Evolutionary conservation across 1,284 basidiomycete genomes (phyloP).

Genomic region (Hortiboletus rubellus): DNA sequence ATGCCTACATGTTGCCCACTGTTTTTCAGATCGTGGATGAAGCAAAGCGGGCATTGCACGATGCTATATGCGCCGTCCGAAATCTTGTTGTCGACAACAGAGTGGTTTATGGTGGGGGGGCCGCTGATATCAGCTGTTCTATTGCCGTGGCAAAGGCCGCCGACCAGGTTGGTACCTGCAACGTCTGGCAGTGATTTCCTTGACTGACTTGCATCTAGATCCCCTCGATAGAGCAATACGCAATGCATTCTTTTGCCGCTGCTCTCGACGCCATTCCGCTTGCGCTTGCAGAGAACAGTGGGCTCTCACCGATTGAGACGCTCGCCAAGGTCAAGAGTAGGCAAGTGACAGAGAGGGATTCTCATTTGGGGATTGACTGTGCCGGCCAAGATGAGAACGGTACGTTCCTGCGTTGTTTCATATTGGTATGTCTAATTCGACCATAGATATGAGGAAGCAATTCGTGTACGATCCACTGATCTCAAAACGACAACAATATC

Average conservation of each 20-base stretch:
- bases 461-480: conserved; percentile 97
- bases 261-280: conserved; percentile 93
- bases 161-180: conserved; percentile 67
- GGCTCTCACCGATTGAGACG: conserved; percentile 94
- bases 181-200: conserved; percentile 1
- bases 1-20: not conserved
- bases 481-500: conserved; percentile 95
- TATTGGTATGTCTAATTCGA: not conserved
- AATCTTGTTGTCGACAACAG: conserved; percentile 95
- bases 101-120: conserved; percentile 97
- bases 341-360: conserved; percentile 87
- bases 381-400: conserved; percentile 83
- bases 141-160: conserved; percentile 93
- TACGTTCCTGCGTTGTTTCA: conserved; percentile 40
- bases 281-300: conserved; percentile 97
- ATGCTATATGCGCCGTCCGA: conserved; percentile 96
- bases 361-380: conserved; percentile 93
- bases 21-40: conserved; percentile 89
- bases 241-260: conserved; percentile 96
- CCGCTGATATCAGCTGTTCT: conserved; percentile 94
- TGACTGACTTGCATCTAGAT: conserved; percentile 52
- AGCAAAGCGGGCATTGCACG: conserved; percentile 95
- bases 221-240: conserved; percentile 97
- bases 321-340: conserved; percentile 92
- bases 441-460: conserved; percentile 93